Base-by-base conservation (phyloP, 2,329 filamentous ascomycete species). In the Exserohilum turcica region DNA sequence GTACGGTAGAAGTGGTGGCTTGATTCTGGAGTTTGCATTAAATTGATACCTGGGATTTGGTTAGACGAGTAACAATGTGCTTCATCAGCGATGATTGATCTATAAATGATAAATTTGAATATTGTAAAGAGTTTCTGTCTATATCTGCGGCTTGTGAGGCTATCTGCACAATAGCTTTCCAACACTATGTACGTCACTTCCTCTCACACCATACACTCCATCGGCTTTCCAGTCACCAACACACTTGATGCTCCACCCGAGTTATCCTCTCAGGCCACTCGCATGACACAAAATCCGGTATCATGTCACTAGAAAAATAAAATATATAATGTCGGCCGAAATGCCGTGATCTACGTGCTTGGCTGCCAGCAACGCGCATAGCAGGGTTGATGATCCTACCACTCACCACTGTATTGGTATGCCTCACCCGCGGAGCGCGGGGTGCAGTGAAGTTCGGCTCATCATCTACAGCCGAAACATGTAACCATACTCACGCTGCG, bases 291-390 rank as follows among this genome's bases (percentile, higher is more conserved):
- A 35, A 35, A 3, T 15, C 16, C 13, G 32, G 6, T 2, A 8
- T 15, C 32, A 9, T 35, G 13, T 35, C 32, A 35, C 32, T n/a
- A 35, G 13, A 35, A n/a, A n/a, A 3, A 35, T 4, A 18, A 18
- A 4, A n/a, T 15, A 6, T 8, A 35, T n/a, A 35, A 13, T 21
- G 28, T 52, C 48, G 43, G 48, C 36, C 43, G 31, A 48, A 28
- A 40, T n/a, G 48, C 48, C 48, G 48, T 40, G 48, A n/a, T 52
- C 13, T n/a, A 24, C 16, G 36, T 35, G 1, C 43, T 52, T 52
- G 36, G 29, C 36, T 47, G 10, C 18, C 13, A 27, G 29, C 27
- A 16, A 18, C 31, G 24, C 16, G 39, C n/a, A 33, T 33, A 39
- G 21, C 37, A 27, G n/a, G 42, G 28, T 28, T 37, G 29, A 31